Evolutionary conservation across 192 early-diverging fungal species (phyloP).

Genomic region (Coemansia sp.): DNA sequence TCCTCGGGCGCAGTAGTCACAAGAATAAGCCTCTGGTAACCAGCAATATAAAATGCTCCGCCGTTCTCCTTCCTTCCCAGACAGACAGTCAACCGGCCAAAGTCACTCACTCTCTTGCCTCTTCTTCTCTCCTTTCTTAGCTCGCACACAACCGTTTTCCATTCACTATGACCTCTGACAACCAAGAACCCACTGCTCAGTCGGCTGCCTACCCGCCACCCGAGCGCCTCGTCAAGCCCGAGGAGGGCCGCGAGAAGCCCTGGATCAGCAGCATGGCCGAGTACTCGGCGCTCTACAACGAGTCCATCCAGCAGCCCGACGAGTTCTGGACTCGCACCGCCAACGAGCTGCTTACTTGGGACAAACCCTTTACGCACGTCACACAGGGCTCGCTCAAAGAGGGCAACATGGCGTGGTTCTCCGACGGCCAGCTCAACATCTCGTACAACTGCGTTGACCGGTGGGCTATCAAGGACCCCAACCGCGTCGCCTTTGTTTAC

Average conservation of each 20-base stretch:
- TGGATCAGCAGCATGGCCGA: constrained; percentile 70
- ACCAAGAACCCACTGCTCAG: constrained; percentile 23
- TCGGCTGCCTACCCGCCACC: constrained; percentile 56
- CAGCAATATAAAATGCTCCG: not conserved
- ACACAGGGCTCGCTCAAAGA: constrained; percentile 69
- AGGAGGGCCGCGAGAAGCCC: constrained; percentile 56
- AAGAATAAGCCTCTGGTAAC: not conserved
- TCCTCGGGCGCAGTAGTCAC: not conserved
- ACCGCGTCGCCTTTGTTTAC: constrained; percentile 80
- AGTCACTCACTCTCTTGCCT: not conserved
- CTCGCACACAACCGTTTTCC: not conserved
- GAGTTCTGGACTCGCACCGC: constrained; percentile 86
- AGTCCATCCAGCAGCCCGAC: constrained; percentile 76
- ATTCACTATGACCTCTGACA: constrained; percentile 30
- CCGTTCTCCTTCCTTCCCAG: not conserved
- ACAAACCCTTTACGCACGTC: constrained; percentile 73
- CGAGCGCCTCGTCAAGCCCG: constrained; percentile 60
- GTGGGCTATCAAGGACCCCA: constrained; percentile 74
- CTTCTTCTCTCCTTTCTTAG: not conserved
- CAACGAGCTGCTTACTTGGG: constrained; percentile 76
- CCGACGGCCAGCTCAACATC: constrained; percentile 88
- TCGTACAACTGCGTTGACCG: constrained; percentile 96
- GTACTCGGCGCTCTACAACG: constrained; percentile 78
- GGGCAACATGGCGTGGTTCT: constrained; percentile 94
- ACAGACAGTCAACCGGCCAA: not conserved